Evolutionary conservation across 371 early-diverging fungal genomes (phyloP).

Genomic region (Mucor circinelloides): DNA sequence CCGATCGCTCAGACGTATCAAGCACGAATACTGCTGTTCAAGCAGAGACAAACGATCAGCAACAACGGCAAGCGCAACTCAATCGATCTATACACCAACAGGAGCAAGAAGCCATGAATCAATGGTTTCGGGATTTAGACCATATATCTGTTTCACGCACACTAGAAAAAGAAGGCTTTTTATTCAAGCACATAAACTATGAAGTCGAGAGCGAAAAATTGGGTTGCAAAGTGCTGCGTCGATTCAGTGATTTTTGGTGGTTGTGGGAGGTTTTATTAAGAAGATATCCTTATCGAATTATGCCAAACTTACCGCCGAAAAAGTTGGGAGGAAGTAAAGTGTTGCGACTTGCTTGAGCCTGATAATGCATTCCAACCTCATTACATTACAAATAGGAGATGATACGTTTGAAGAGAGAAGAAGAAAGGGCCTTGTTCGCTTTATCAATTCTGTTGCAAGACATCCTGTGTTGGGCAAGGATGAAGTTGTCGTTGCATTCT

Average conservation of each 20-base stretch:
- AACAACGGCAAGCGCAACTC: background rate
- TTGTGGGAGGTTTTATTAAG: constrained; percentile 70
- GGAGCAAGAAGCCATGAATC: constrained; percentile 20
- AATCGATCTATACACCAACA: background rate
- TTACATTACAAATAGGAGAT: constrained; percentile 43
- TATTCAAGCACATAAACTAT: constrained; percentile 86
- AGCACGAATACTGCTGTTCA: background rate
- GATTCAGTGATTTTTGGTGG: constrained; percentile 91
- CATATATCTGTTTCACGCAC: constrained; percentile 50
- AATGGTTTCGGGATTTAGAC: constrained; percentile 53
- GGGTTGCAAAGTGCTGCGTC: constrained; percentile 64
- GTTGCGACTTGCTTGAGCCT: background rate
- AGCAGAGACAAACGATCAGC: background rate
- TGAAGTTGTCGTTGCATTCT: constrained; percentile 61
- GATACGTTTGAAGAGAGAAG: constrained; percentile 72
- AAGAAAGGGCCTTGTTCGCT: constrained; percentile 71
- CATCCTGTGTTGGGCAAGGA: constrained; percentile 79
- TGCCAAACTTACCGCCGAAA: constrained; percentile 73
- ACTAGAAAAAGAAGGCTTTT: constrained; percentile 76
- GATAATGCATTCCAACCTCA: no score
- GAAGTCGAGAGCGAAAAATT: constrained; percentile 70
- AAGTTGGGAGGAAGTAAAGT: constrained; percentile 56
- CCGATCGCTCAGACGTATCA: background rate
- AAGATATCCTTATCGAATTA: constrained; percentile 76
- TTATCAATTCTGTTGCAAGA: constrained; percentile 73